Percentiles rank a stretch among this genome's conserved stretches.
These are phyloP conservation scores for Collybia nuda DNA, from an alignment of 768 basidiomycete species.

Conservation along the genomic window DNA sequence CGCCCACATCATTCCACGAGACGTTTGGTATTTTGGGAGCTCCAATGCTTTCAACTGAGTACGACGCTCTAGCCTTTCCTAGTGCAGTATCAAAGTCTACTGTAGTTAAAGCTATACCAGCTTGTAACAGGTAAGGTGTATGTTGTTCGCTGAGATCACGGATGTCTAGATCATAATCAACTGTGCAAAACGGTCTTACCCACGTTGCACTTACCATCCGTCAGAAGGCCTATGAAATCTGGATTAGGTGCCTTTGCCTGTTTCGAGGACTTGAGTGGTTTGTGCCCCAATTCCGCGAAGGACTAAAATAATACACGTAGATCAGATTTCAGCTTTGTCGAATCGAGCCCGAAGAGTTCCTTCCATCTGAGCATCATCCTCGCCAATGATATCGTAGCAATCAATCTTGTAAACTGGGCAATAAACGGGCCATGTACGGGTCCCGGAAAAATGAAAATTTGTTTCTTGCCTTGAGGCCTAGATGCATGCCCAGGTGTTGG, in stretches of 20 bases:
- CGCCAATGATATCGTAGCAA: constrained; percentile 81
- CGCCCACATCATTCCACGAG: constrained; percentile 97
- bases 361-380: constrained; percentile 75
- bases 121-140: constrained; percentile 26
- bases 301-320: constrained; percentile 85
- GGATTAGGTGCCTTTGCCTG: constrained; percentile 59
- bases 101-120: constrained; percentile 44
- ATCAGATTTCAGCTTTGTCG: constrained; percentile 73
- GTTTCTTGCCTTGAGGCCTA: constrained; percentile 75
- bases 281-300: constrained; percentile 75
- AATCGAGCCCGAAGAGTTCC: constrained; percentile 69
- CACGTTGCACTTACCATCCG: constrained; percentile 28
- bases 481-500: constrained; percentile 67
- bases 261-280: constrained; percentile 61
- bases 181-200: constrained; percentile 13
- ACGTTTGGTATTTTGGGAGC: constrained; percentile 96
- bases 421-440: not conserved
- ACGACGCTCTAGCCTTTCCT: constrained; percentile 67
- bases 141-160: constrained; percentile 16
- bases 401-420: constrained; percentile 56
- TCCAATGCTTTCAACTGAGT: constrained; percentile 93
- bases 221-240: not conserved
- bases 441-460: not conserved
- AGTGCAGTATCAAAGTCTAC: constrained; percentile 77
- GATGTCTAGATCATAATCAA: constrained; percentile 5